These are phyloP conservation scores for Cercophora newfieldiana DNA, from an alignment of 495 filamentous ascomycete species.

Conservation along the genomic window DNA sequence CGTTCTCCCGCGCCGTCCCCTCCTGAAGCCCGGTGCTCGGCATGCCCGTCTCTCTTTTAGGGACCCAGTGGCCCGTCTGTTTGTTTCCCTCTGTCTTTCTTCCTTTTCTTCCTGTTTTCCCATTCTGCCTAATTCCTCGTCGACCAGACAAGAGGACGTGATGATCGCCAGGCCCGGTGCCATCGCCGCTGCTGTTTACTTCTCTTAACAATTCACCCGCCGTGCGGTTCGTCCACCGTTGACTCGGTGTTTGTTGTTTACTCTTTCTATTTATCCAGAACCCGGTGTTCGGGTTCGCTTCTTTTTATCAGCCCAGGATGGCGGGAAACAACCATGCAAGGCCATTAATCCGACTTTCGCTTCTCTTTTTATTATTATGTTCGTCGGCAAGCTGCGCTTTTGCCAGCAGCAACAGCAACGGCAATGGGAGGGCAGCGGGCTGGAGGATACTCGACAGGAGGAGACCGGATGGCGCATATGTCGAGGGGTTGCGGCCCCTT, in stretches of 20 bases:
- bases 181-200: slow-evolving; percentile 17
- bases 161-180: slow-evolving; percentile 32
- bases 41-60: slow-evolving; percentile 14
- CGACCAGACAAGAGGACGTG: slow-evolving; percentile 17
- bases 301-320: slow-evolving; percentile 1
- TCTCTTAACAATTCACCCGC: slow-evolving; percentile 30
- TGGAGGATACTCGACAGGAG: neutral
- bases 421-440: neutral
- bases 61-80: slow-evolving; percentile 7
- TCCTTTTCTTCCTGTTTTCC: slow-evolving; percentile 23
- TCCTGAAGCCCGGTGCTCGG: slow-evolving; percentile 1
- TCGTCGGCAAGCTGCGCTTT: slow-evolving; percentile 7
- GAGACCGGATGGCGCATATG: slow-evolving; percentile 1
- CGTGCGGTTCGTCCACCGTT: slow-evolving; percentile 21
- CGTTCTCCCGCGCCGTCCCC: slow-evolving; percentile 1
- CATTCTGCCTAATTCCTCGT: slow-evolving; percentile 27
- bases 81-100: slow-evolving; percentile 19
- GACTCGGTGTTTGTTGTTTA: slow-evolving; percentile 11
- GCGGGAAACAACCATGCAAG: slow-evolving; percentile 14
- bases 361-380: slow-evolving; percentile 27
- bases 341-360: slow-evolving; percentile 15
- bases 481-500: slow-evolving; percentile 1
- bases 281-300: neutral
- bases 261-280: slow-evolving; percentile 20
- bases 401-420: slow-evolving; percentile 2